Evolutionary conservation across 2,329 filamentous ascomycete species (phyloP).

Genomic region (Trichoderma hamatum): DNA sequence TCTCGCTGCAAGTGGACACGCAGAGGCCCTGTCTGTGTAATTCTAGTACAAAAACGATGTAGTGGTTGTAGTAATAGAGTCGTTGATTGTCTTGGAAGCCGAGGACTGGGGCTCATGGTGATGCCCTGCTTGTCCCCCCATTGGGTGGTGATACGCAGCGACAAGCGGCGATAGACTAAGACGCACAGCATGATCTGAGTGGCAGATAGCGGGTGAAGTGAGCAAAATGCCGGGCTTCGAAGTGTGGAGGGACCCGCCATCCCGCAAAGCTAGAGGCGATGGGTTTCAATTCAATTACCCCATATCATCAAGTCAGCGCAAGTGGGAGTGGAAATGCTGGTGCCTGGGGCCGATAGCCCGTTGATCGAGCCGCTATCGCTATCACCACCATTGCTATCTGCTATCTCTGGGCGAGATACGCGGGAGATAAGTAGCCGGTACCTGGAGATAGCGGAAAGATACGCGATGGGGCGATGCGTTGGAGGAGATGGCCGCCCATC

Average conservation of each 20-base stretch:
- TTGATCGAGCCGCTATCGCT: neutral
- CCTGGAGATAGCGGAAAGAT: neutral
- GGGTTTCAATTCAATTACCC: constrained; percentile 41
- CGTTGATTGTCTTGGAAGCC: neutral
- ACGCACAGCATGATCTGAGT: neutral
- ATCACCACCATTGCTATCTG: constrained; percentile 7
- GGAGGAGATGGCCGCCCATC: neutral
- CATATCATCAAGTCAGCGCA: constrained; percentile 50
- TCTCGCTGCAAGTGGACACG: neutral
- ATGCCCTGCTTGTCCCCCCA: neutral
- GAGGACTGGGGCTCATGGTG: neutral
- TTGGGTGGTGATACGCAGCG: constrained; percentile 9
- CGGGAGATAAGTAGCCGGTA: constrained; percentile 7
- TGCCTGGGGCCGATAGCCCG: constrained; percentile 6
- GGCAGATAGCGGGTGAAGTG: constrained; percentile 16
- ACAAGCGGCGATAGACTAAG: constrained; percentile 4
- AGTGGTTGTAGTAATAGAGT: neutral
- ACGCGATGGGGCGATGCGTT: neutral
- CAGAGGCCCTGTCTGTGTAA: neutral
- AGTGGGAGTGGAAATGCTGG: constrained; percentile 1
- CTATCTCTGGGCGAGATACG: constrained; percentile 19
- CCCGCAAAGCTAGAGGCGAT: neutral
- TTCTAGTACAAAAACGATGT: neutral
- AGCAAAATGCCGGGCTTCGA: neutral
- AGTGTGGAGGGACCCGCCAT: constrained; percentile 23